Percentiles rank a stretch among this genome's conserved stretches.
Evolutionary conservation across 2,329 filamentous ascomycete species (phyloP).

Genomic region (Ampelomyces quisqualis): DNA sequence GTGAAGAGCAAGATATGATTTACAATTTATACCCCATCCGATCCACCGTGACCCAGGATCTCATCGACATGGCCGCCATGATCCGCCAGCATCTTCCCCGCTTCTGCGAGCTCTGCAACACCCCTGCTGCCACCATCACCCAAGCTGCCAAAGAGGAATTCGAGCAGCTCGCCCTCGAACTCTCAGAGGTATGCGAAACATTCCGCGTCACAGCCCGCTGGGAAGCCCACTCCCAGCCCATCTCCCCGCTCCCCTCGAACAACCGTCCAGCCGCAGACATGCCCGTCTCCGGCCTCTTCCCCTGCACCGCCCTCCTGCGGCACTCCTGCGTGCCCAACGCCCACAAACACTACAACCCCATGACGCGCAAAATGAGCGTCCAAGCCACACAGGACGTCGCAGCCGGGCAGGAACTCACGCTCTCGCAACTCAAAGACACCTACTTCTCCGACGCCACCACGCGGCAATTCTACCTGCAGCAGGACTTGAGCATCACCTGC

Average conservation of each 20-base stretch:
- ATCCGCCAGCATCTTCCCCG: conserved; percentile 4
- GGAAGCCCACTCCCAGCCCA: conserved; percentile 7
- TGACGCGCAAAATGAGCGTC: conserved; percentile 10
- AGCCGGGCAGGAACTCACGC: conserved; percentile 10
- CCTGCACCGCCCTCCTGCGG: conserved; percentile 37
- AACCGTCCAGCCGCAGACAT: neutral
- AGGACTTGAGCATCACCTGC: conserved; percentile 9
- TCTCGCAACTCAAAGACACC: conserved; percentile 7
- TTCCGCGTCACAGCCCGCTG: conserved; percentile 15
- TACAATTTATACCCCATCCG: conserved; percentile 8
- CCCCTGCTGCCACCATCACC: too few species aligned
- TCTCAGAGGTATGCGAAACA: too few species aligned
- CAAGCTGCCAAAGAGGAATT: too few species aligned
- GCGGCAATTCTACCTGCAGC: conserved; percentile 1
- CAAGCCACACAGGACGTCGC: conserved; percentile 10
- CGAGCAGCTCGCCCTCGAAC: too few species aligned
- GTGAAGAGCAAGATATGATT: conserved; percentile 3
- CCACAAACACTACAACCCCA: conserved; percentile 9
- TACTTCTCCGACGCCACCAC: conserved; percentile 10
- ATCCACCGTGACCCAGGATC: too few species aligned
- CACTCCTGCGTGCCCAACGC: conserved; percentile 24
- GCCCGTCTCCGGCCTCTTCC: conserved; percentile 27
- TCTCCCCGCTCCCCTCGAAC: conserved; percentile 1
- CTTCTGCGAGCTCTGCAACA: conserved; percentile 4
- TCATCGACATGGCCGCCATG: too few species aligned